Conservation (phyloP, 192 early-diverging fungal genomes). For the Coemansia asiatica region DNA sequence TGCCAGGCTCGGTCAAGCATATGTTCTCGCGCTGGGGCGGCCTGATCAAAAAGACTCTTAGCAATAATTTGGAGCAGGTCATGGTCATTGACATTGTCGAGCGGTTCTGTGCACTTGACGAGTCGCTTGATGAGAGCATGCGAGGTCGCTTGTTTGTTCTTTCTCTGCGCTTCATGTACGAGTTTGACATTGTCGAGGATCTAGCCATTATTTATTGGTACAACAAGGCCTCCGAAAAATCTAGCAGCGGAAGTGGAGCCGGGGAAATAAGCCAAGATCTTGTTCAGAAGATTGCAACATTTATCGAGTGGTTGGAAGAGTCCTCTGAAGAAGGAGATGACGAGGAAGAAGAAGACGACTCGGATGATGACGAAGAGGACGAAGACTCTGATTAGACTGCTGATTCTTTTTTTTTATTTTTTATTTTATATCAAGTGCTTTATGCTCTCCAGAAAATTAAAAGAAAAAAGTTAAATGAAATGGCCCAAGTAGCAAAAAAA, state of each 20-base stretch:
- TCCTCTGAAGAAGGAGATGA: conserved; percentile 71
- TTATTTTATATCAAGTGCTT: too few relatives aligned
- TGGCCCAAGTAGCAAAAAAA: background rate
- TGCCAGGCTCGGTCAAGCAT: conserved; percentile 37
- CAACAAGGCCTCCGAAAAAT: conserved; percentile 52
- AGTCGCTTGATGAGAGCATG: conserved; percentile 27
- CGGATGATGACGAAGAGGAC: conserved; percentile 45
- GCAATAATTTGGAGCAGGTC: conserved; percentile 71
- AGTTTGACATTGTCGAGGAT: conserved; percentile 81
- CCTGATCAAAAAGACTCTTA: conserved; percentile 68
- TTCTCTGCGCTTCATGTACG: conserved; percentile 67
- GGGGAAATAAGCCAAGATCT: conserved; percentile 46
- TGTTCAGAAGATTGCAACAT: conserved; percentile 60
- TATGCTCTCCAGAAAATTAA: too few relatives aligned
- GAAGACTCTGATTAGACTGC: background rate
- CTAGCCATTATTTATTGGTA: conserved; percentile 79
- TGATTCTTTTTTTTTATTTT: too few relatives aligned
- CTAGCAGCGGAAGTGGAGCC: conserved; percentile 9
- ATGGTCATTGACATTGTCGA: conserved; percentile 60
- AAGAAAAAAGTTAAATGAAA: too few relatives aligned
- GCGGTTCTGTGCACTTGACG: conserved; percentile 53
- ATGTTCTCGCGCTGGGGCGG: conserved; percentile 68
- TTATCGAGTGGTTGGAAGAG: conserved; percentile 71
- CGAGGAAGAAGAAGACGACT: too few relatives aligned
- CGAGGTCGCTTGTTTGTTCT: conserved; percentile 61